These are phyloP conservation scores for Rhododendron kiyosumense DNA, from an alignment of 148 eudicot genomes.

Conservation along the genomic window DNA sequence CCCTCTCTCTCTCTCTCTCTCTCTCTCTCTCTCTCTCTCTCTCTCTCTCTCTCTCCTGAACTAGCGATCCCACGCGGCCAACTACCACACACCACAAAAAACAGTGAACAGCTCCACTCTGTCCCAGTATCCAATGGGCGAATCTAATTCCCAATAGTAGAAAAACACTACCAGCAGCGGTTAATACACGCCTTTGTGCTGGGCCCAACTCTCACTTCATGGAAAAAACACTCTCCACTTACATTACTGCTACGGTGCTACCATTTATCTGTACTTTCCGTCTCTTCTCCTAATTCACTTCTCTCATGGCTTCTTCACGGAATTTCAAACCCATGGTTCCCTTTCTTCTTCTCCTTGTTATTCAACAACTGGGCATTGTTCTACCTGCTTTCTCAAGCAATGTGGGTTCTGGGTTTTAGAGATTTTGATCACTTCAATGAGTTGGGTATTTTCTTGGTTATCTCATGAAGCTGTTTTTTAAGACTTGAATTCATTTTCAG, in stretches of 20 bases:
- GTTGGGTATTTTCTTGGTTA: not conserved
- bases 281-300: conserved; percentile 1
- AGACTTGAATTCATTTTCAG: conserved; percentile 9
- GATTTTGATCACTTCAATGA: not conserved
- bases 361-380: conserved; percentile 12
- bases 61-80: not conserved
- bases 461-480: not conserved
- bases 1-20: too few relatives aligned
- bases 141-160: not conserved
- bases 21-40: not conserved
- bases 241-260: not conserved
- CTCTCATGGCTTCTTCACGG: conserved; percentile 14
- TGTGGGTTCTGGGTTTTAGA: conserved; percentile 8
- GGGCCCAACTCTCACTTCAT: not conserved
- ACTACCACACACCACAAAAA: not conserved
- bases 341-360: not conserved
- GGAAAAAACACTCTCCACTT: not conserved
- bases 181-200: not conserved
- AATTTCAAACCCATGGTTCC: not conserved
- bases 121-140: not conserved
- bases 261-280: not conserved
- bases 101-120: not conserved
- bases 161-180: not conserved
- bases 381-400: conserved; percentile 12
- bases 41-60: not conserved